Conservation (phyloP, 2,329 filamentous ascomycete species). For the Talaromyces albobiverticillius region DNA sequence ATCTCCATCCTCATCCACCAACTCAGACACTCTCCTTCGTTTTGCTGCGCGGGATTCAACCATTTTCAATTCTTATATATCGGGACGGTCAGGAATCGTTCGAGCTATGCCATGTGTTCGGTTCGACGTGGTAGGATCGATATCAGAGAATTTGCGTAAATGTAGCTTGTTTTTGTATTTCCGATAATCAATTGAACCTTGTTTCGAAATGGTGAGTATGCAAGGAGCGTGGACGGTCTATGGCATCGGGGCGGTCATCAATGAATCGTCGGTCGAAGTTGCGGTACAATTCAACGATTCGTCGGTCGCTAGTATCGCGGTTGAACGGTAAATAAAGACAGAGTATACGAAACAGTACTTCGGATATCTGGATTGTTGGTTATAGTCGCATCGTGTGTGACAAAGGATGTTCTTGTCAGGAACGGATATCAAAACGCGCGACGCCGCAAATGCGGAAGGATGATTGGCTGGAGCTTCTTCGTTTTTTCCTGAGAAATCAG, state of each 20-base stretch:
- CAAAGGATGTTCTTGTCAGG: too few species aligned
- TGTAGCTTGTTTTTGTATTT: not conserved
- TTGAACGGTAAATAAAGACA: not conserved
- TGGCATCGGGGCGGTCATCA: not conserved
- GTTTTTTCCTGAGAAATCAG: not conserved
- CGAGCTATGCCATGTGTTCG: not conserved
- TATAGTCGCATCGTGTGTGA: too few species aligned
- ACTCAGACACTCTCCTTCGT: conserved; percentile 34
- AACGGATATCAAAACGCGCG: conserved; percentile 11
- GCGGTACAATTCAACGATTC: too few species aligned
- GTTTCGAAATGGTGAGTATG: not conserved
- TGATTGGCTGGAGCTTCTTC: conserved; percentile 12
- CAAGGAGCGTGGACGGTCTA: conserved; percentile 1
- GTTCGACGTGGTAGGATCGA: not conserved
- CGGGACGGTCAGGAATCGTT: not conserved
- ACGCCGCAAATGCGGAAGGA: conserved; percentile 8
- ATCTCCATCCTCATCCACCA: conserved; percentile 18
- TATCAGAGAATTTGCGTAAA: not conserved
- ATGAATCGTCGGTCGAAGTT: not conserved
- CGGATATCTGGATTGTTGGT: not conserved
- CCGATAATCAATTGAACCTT: not conserved
- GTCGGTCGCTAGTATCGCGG: not conserved
- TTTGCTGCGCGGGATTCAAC: conserved; percentile 34
- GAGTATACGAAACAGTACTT: not conserved
- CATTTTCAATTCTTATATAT: conserved; percentile 20